Base-by-base conservation (phyloP, 192 early-diverging fungal species). In the Podila epicladia region DNA sequence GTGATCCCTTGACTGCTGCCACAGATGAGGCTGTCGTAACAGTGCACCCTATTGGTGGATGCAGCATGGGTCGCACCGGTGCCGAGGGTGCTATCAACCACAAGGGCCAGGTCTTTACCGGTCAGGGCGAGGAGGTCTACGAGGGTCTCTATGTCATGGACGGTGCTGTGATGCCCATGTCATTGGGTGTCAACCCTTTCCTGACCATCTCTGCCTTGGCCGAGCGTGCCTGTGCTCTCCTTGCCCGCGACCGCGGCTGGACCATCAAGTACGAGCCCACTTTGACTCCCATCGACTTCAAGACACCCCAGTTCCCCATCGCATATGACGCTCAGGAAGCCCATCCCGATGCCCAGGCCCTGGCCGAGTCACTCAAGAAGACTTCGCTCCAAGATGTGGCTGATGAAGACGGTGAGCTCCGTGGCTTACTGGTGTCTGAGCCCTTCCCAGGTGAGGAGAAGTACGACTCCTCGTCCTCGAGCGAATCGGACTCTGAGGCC, bases 41-140 rank as follows among this genome's bases (percentile, higher is more conserved):
- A 11, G 86, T 87, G 12, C 86, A 87, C 49, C 85, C 86, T 6
- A 68, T 87, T 38, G 86, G 86, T 48, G 86, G 86, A 9, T 86
- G 85, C 65, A 35, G 65, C 53, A 82, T 86, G 35, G 86, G 65
- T 9, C 68, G 69, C 37, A 62, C 68, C 53, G 85, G 71, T 17
- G 68, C 69, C 24, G 53, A 55, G 11, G 86, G 86, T 53, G 86
- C 82, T 9, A 74, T 82, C 58, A 87, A 87, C 65, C 83, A 87
- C 65, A 87, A 87, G 69, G 86, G 86, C 9, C 85, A 85, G 26
- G 74, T 86, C 22, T 86, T 79, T 32, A 83, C 58, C 35, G 82
- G 74, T 1, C 70, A 75, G 11, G 69, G 75, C 8, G 65, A 51
- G 32, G 71, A 84, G 57, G 86, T 87, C 32, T 75, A 87, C 28